Percentiles rank a stretch among this genome's conserved stretches.
Conservation (phyloP, 306 rosid species). For the Vigna angularis region DNA sequence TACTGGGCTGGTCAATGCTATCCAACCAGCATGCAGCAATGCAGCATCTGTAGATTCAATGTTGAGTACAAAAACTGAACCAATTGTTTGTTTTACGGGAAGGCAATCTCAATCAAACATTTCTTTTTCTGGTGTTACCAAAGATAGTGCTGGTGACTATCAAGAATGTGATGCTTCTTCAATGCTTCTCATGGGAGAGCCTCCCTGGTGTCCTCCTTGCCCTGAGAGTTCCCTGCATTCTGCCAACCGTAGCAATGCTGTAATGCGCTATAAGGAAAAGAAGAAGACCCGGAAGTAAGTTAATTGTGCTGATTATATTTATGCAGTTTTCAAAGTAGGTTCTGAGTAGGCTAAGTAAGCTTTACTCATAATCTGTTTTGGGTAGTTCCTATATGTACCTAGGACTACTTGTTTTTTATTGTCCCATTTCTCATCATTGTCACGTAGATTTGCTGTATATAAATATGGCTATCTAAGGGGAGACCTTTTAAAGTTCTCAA, state of each 20-base stretch:
- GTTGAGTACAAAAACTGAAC: conserved; percentile 83
- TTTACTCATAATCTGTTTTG: too few species aligned
- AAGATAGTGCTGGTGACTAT: conserved; percentile 73
- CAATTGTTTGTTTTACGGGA: conserved; percentile 57
- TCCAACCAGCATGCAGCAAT: conserved; percentile 76
- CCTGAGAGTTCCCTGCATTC: conserved; percentile 74
- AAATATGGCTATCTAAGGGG: too few species aligned
- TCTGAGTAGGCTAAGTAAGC: too few species aligned
- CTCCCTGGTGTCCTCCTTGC: conserved; percentile 88
- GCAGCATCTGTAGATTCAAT: conserved; percentile 86
- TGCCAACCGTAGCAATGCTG: conserved; percentile 86
- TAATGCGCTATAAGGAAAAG: conserved; percentile 97
- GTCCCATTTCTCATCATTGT: too few species aligned
- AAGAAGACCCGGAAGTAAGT: conserved; percentile 89
- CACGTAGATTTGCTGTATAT: too few species aligned
- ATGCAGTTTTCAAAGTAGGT: background rate
- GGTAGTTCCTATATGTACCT: too few species aligned
- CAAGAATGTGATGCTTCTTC: conserved; percentile 93
- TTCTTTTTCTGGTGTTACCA: conserved; percentile 78
- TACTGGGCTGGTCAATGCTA: conserved; percentile 52
- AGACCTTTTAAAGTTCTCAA: too few species aligned
- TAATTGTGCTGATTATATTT: conserved; percentile 8
- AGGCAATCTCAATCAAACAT: conserved; percentile 72
- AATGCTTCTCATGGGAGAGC: conserved; percentile 86
- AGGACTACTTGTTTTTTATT: too few species aligned